phyloP scores from a whole-genome alignment of 306 rosid species.

The Luffa acutangula region DNA sequence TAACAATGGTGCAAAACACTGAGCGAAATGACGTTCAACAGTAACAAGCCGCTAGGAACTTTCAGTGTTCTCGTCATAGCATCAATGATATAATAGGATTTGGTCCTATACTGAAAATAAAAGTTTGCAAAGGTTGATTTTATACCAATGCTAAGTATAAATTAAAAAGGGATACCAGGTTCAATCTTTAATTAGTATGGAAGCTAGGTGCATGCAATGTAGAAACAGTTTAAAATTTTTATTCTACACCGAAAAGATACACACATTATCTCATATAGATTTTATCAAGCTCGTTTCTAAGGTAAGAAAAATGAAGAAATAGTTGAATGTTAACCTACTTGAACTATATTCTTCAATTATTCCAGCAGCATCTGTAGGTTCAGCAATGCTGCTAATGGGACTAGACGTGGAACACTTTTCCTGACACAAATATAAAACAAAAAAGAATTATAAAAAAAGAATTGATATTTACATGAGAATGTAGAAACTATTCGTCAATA shows the following conservation, averaged over 20 bases:
- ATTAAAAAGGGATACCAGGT: not conserved
- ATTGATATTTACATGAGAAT: not conserved
- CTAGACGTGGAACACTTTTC: slow-evolving; percentile 29
- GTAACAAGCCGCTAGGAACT: not conserved
- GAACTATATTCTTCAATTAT: slow-evolving; percentile 32
- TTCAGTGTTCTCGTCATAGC: not conserved
- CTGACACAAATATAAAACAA: slow-evolving; percentile 37
- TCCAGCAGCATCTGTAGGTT: slow-evolving; percentile 28
- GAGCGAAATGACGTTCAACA: not conserved
- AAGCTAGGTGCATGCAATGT: not conserved
- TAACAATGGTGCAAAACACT: not conserved
- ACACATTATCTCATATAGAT: not conserved
- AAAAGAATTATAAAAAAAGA: slow-evolving; percentile 19
- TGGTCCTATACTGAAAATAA: not conserved
- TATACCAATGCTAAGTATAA: not conserved
- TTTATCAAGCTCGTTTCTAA: not conserved
- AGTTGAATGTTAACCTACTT: slow-evolving; percentile 28
- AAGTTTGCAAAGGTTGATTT: not conserved
- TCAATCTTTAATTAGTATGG: not conserved
- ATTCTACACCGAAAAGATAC: not conserved
- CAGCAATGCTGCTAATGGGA: slow-evolving; percentile 25
- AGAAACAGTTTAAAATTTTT: not conserved
- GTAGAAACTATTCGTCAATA: slow-evolving; percentile 1
- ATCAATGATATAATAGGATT: not conserved
- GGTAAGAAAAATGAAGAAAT: not conserved